These are phyloP conservation scores for Suhomyces xylopsoci DNA, from an alignment of 805 yeast species.

Conservation along the genomic window DNA sequence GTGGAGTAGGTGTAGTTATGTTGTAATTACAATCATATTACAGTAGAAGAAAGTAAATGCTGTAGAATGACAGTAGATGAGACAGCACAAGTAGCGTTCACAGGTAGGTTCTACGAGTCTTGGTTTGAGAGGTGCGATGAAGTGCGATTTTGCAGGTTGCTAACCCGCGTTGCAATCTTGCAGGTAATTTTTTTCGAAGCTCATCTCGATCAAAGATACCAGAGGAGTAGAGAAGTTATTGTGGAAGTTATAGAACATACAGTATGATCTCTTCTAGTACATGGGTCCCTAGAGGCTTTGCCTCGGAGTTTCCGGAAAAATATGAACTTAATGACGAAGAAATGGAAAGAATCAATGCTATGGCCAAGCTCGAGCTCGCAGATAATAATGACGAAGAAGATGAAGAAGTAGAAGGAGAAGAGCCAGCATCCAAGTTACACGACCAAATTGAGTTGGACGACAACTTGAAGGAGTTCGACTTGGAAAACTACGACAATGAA, in stretches of 20 bases:
- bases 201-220: neutral
- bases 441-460: slow-evolving; percentile 69
- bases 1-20: slow-evolving; percentile 91
- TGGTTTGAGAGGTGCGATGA: neutral
- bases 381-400: slow-evolving; percentile 70
- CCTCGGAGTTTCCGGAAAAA: slow-evolving; percentile 87
- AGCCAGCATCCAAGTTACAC: slow-evolving; percentile 33
- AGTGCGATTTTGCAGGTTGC: neutral
- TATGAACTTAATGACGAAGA: slow-evolving; percentile 89
- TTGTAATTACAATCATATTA: slow-evolving; percentile 35
- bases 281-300: slow-evolving; percentile 97
- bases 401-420: slow-evolving; percentile 22
- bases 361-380: slow-evolving; percentile 78
- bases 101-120: neutral
- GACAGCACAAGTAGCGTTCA: too few species aligned
- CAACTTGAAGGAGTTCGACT: slow-evolving; percentile 81
- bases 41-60: neutral
- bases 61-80: too few species aligned
- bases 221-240: neutral
- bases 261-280: slow-evolving; percentile 83
- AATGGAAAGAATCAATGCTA: slow-evolving; percentile 80
- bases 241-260: neutral
- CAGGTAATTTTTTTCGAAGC: slow-evolving; percentile 1
- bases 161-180: neutral
- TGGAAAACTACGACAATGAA: slow-evolving; percentile 80